These are phyloP conservation scores for Gryganskiella cystojenkinii DNA, from an alignment of 192 early-diverging fungal genomes.

Conservation along the genomic window DNA sequence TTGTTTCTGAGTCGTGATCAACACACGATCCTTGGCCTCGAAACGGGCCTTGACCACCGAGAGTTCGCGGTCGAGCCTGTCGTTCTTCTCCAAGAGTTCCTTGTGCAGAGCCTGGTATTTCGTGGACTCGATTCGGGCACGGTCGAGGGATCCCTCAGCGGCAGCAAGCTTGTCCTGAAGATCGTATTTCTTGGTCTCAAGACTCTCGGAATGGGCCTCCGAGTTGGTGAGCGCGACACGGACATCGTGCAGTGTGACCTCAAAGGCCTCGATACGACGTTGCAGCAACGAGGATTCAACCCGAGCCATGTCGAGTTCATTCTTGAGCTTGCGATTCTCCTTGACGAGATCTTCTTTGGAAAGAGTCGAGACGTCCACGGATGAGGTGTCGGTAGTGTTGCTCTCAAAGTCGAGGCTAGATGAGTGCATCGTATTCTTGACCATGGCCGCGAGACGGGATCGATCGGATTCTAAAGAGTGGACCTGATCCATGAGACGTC, in stretches of 20 bases:
- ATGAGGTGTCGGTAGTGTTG: background rate
- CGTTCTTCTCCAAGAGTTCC: slow-evolving; percentile 41
- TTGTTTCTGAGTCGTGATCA: slow-evolving; percentile 41
- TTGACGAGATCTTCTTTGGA: slow-evolving; percentile 26
- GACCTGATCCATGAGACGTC: slow-evolving; percentile 36
- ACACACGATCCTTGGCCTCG: slow-evolving; percentile 42
- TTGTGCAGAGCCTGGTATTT: slow-evolving; percentile 42
- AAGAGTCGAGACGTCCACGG: slow-evolving; percentile 7
- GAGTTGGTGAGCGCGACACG: slow-evolving; percentile 39
- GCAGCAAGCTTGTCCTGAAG: slow-evolving; percentile 41
- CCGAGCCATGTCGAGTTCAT: slow-evolving; percentile 36
- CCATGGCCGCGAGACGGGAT: slow-evolving; percentile 38
- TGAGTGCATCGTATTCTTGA: slow-evolving; percentile 38
- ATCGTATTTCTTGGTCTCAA: slow-evolving; percentile 47
- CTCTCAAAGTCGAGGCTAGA: background rate
- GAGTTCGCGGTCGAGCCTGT: slow-evolving; percentile 23
- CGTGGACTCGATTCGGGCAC: slow-evolving; percentile 28
- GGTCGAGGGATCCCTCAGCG: slow-evolving; percentile 27
- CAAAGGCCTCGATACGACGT: slow-evolving; percentile 45
- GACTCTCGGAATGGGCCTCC: slow-evolving; percentile 39
- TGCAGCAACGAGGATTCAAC: slow-evolving; percentile 29
- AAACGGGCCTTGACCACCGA: slow-evolving; percentile 34
- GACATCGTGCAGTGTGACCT: slow-evolving; percentile 45
- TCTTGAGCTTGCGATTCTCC: slow-evolving; percentile 27
- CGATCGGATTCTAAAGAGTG: slow-evolving; percentile 32